Evolutionary conservation across 1,284 basidiomycete species (phyloP).

Genomic region (Schizophyllum commune): DNA sequence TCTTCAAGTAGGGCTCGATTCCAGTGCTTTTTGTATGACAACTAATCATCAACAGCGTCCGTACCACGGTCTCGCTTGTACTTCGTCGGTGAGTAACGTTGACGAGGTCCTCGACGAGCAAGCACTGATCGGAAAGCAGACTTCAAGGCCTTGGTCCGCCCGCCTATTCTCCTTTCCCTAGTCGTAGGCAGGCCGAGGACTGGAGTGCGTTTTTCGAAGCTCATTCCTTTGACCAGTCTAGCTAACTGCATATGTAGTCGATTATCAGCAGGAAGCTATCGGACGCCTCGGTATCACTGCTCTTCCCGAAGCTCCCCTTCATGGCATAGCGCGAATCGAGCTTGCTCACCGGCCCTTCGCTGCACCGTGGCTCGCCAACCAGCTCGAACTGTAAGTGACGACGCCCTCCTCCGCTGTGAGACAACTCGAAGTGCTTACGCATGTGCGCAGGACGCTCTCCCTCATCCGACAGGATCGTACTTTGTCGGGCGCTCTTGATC

Average conservation of each 20-base stretch:
- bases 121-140: constrained; percentile 20
- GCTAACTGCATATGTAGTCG: no score
- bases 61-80: constrained; percentile 57
- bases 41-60: constrained; percentile 36
- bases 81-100: constrained; percentile 47
- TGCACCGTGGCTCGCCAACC: constrained; percentile 63
- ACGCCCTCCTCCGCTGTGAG: no score
- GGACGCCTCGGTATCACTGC: no score
- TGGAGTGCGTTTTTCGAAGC: constrained; percentile 77
- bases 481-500: no score
- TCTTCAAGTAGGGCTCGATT: constrained; percentile 53
- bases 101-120: constrained; percentile 9
- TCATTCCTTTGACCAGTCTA: no score
- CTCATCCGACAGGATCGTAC: no score
- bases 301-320: no score
- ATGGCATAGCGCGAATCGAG: no score
- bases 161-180: constrained; percentile 39
- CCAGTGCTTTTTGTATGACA: constrained; percentile 8
- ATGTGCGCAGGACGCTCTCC: no score
- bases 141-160: constrained; percentile 36
- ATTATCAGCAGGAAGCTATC: no score
- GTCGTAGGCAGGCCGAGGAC: constrained; percentile 60
- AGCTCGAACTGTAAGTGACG: no score
- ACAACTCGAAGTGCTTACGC: no score
- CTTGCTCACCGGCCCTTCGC: constrained; percentile 41